Base-by-base conservation (phyloP, 805 yeast genomes). In the Tanozyma kutaoensis region DNA sequence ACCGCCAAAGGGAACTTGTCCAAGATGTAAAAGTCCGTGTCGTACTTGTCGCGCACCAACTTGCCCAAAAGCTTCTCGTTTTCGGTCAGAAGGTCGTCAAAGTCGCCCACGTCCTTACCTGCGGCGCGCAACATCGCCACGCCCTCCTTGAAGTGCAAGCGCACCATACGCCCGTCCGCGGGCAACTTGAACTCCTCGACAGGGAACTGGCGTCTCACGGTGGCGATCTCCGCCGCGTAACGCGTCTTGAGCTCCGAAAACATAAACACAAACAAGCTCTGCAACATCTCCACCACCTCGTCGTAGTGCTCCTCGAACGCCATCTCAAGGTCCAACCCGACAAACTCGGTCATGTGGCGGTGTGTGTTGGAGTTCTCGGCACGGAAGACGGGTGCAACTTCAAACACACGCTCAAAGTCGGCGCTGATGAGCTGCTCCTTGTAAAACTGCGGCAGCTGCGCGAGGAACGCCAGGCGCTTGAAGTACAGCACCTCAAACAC, bases 281-380 rank as follows among this genome's bases (percentile, higher is more conserved):
- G 61, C 40, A 76, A 55, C 24, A 64, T 53, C 27, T 66, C 71
- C 42, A 69, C 55, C 24, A 76, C 93, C 63, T 91, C 99, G 49
- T 91, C 93, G 55, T 91, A 91, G 61, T 91, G 96, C 62, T 86
- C 95, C 62, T 91, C 97, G 49, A 91, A 80, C 8, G 95, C 81
- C 94, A 91, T 85, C 61, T 91, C 99, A 60, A 91, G 60, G 66
- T 91, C 99, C 45, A 93, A 74, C 32, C 99, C 99, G 35, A 79
- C 80, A 55, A 91, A 91, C 60, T 91, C 99, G 31, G 99, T 91
- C 94, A 91, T 77, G 59, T 91, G 99, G 63, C 99, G 86, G 58
- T 91, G 97, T 13, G 98, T 88, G 66, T 91, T 86, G 35, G 97
- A 88, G 68, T 91, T 88, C 58, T 91, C 99, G 31, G 99, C 99